A percentile compares a stretch with the other conserved stretches of the same genome.
Conservation (phyloP, 1,284 basidiomycete genomes). For the Xanthoconium separans region DNA sequence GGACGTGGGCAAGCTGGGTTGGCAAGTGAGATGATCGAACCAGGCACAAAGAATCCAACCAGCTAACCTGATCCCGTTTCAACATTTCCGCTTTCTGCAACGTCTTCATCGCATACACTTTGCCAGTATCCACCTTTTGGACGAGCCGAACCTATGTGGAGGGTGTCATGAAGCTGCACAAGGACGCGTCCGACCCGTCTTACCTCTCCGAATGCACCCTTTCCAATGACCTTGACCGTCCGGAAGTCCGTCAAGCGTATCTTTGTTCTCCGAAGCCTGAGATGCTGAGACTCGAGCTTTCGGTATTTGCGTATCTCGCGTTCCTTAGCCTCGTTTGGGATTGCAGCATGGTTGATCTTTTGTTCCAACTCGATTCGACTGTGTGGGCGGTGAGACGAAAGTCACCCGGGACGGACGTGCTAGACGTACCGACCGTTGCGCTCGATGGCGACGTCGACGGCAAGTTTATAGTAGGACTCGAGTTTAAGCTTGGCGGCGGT, state of each 20-base stretch:
- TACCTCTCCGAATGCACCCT: slow-evolving; percentile 97
- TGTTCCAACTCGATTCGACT: slow-evolving; percentile 94
- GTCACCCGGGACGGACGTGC: background rate
- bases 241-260: slow-evolving; percentile 93
- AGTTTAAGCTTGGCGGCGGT: slow-evolving; percentile 97
- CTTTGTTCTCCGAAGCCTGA: slow-evolving; percentile 89
- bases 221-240: slow-evolving; percentile 98
- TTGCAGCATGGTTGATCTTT: slow-evolving; percentile 74
- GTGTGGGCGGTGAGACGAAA: slow-evolving; percentile 11
- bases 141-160: slow-evolving; percentile 79
- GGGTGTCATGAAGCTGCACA: background rate
- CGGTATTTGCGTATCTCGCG: slow-evolving; percentile 90
- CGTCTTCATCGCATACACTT: slow-evolving; percentile 99
- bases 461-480: slow-evolving; percentile 97
- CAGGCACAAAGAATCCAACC: background rate
- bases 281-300: slow-evolving; percentile 88
- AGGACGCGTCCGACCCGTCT: background rate
- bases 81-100: slow-evolving; percentile 98
- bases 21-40: slow-evolving; percentile 3
- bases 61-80: slow-evolving; percentile 91
- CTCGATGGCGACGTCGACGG: slow-evolving; percentile 85
- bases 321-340: slow-evolving; percentile 82
- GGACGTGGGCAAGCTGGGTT: slow-evolving; percentile 88
- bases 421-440: slow-evolving; percentile 51
- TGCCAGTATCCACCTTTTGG: slow-evolving; percentile 96